Evolutionary conservation across 2,329 filamentous ascomycete genomes (phyloP), one percentile per base, ranked within the genome.

Genomic region (Scedosporium aurantiacum): DNA sequence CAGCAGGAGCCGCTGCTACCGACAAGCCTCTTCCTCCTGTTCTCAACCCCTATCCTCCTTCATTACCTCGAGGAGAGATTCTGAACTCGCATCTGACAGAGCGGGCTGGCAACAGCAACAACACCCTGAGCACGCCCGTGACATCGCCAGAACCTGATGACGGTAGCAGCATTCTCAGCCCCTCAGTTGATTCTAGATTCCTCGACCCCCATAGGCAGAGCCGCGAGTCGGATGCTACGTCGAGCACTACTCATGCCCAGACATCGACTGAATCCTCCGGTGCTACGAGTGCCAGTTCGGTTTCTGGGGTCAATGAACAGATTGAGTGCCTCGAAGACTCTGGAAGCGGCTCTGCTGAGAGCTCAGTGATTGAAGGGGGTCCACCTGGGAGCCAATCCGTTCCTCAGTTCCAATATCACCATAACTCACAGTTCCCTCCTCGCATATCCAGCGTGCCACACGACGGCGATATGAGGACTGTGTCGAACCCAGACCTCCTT

Each of bases 401-500:
- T 7, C 81, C 83, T 10, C 79, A 79, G 64, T 78, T 86, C 61
- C 83, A 86, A 67, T 86, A 87, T 66, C 82, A 86, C 66, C 83
- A 86, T 65, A 83, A 84, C 65, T 77, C 79, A 58, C 70, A 77
- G 1, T 76, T 75, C 67, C 66, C 78, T 64, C 69, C 73, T 61
- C 72, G 74, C 27, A 74, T 76, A 62, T 73, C 73, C 58, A 80
- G 73, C 66, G 73, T 73, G n/a, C 72, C 75, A 41, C 71, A 70
- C 62, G 78, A 75, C 43, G 68, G 69, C 57, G 74, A 76, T 58
- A 69, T 70, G n/a, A 74, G 75, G 60, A 74, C 75, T 41, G 73
- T 75, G 4, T 83, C 82, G 6, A 81, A 74, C 58, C 78, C 80
- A 1, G 81, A 84, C 61, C 70, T 82, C 52, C 70, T 73, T 4